phyloP scores from a whole-genome alignment of 2,329 filamentous ascomycete genomes.

The Aspergillus proliferans region DNA sequence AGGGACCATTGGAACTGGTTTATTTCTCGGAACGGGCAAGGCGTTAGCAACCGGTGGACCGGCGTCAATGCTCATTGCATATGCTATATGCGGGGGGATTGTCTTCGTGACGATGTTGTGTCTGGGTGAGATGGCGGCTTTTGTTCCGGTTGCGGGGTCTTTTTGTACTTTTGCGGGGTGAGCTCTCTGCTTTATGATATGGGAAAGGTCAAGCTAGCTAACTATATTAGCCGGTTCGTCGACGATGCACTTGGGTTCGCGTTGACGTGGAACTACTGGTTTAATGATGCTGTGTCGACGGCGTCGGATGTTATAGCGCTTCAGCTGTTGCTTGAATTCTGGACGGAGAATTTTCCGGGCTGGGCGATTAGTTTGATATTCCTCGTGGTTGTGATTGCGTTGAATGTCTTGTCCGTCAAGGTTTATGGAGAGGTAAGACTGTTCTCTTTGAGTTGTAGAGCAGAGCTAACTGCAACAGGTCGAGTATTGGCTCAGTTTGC shows the following conservation, averaged over 20 bases:
- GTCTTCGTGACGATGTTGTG: constrained; percentile 55
- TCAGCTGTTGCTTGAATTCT: constrained; percentile 55
- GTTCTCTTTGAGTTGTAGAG: constrained; percentile 1
- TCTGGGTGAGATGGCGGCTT: constrained; percentile 57
- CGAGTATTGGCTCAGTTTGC: constrained; percentile 37
- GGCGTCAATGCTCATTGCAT: constrained; percentile 53
- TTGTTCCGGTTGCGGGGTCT: constrained; percentile 49
- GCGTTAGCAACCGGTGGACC: constrained; percentile 56
- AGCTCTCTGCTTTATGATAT: constrained; percentile 4
- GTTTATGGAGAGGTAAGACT: constrained; percentile 48
- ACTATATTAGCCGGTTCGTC: constrained; percentile 32
- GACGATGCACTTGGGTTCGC: constrained; percentile 41
- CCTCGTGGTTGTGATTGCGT: constrained; percentile 48
- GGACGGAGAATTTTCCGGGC: constrained; percentile 57
- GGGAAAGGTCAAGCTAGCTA: not conserved
- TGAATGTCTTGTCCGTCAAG: constrained; percentile 49
- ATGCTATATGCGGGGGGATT: constrained; percentile 52
- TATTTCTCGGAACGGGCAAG: constrained; percentile 59
- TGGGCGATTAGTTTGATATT: constrained; percentile 60
- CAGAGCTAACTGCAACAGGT: constrained; percentile 17
- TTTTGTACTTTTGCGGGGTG: constrained; percentile 52
- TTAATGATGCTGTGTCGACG: constrained; percentile 58
- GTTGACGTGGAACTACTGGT: constrained; percentile 50
- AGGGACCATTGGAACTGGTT: constrained; percentile 47
- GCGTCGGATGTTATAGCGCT: constrained; percentile 56